Conservation (phyloP, 306 rosid species). For the Senna siamea region DNA sequence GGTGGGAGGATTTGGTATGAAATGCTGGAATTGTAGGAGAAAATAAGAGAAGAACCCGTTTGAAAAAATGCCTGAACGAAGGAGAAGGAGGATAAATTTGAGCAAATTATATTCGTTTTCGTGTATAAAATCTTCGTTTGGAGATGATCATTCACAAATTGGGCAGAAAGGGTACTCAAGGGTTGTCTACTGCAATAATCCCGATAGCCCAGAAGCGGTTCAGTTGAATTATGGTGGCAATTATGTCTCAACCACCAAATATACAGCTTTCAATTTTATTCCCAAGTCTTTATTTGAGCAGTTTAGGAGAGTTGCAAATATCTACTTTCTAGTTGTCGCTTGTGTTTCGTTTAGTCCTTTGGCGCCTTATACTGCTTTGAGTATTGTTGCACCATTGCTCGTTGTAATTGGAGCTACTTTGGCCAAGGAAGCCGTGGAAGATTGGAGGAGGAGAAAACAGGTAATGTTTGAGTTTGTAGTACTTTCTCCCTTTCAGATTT, state of each 20-base stretch:
- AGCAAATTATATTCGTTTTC: constrained; percentile 74
- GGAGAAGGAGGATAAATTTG: constrained; percentile 57
- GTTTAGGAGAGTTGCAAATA: constrained; percentile 89
- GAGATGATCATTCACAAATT: constrained; percentile 62
- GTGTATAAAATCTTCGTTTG: constrained; percentile 51
- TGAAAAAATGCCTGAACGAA: constrained; percentile 57
- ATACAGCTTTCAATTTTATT: constrained; percentile 67
- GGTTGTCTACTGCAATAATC: constrained; percentile 72
- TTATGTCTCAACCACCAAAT: constrained; percentile 87
- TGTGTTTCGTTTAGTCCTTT: constrained; percentile 83
- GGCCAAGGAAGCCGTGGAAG: constrained; percentile 92
- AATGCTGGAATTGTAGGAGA: constrained; percentile 21
- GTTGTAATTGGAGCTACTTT: constrained; percentile 83
- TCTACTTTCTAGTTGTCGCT: constrained; percentile 85
- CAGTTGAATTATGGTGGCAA: constrained; percentile 68
- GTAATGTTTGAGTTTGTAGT: constrained; percentile 42
- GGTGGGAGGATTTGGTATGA: no score
- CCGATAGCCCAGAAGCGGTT: constrained; percentile 55
- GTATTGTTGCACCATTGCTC: constrained; percentile 69
- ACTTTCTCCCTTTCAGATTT: constrained; percentile 11
- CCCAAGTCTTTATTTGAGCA: constrained; percentile 92
- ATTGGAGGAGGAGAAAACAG: constrained; percentile 95
- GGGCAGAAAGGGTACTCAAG: constrained; percentile 76
- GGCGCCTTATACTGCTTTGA: constrained; percentile 71
- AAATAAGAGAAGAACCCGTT: constrained; percentile 27